Base-by-base conservation (phyloP, 2,329 filamentous ascomycete genomes). In the Sporothrix variecibatus region DNA sequence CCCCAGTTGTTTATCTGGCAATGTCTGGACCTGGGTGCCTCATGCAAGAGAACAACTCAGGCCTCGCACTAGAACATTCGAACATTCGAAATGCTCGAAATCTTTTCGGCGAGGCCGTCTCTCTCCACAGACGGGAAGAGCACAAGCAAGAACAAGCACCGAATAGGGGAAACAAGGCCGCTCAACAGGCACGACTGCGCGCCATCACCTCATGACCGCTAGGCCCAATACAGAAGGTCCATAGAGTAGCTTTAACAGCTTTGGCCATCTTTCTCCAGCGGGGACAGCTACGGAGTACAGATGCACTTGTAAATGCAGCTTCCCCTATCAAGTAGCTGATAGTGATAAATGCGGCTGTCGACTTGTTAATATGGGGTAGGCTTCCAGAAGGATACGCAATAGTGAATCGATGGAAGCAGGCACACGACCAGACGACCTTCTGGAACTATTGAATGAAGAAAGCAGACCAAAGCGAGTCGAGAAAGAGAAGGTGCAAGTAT, bases 221-320 rank as follows among this genome's bases (percentile, higher is more conserved):
- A 71, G 56, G 65, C 65, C 51, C 3, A 53, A 65, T 23, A 65
- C 28, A 72, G 70, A 71, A 74, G 53, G 68, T 65, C 56, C 7
- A 34, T 11, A 20, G 31, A 20, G 51, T n/a, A 15, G 12, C 43
- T 49, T 20, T 15, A 12, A 49, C 28, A 28, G 62, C 62, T 65
- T 62, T 38, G 15, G 31, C 17, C 62, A 67, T 38, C 62, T 60
- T 34, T 28, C 28, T 60, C 28, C 56, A 34, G 56, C 17, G 56
- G 28, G 28, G 28, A 34, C 28, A 26, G 46, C 46, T 49, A 17
- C 20, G 46, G 34, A 51, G 12, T 49, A 17, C 20, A 15, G 34
- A 51, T 51, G 46, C 46, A 51, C 17, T 51, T 51, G 17, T 51
- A 51, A 4, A 12, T 17, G 17, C 56, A 34, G 28, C 28, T 60